phyloP scores from a whole-genome alignment of 2,329 filamentous ascomycete species.

The Lachnellula arida region DNA sequence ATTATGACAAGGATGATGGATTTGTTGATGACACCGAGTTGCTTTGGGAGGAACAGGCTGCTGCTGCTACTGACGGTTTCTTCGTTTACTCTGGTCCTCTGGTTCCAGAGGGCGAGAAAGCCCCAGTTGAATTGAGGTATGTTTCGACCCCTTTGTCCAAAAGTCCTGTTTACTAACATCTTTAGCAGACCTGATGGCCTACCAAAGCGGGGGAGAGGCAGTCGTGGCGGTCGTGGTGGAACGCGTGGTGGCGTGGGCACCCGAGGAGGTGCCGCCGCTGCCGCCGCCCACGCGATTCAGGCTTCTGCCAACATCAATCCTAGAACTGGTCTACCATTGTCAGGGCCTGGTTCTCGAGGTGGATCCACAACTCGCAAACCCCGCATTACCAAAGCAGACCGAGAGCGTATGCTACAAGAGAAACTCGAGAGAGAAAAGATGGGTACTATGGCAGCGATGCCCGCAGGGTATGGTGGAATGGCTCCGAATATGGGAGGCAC shows the following conservation, averaged over 20 bases:
- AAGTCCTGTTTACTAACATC: constrained; percentile 31
- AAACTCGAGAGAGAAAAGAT: constrained; percentile 66
- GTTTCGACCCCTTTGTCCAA: constrained; percentile 1
- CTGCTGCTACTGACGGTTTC: constrained; percentile 91
- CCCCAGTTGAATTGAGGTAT: constrained; percentile 47
- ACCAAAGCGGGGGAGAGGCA: constrained; percentile 55
- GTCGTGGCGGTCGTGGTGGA: constrained; percentile 63
- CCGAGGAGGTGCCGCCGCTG: constrained; percentile 50
- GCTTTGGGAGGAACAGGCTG: constrained; percentile 91
- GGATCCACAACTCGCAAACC: constrained; percentile 74
- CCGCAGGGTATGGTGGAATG: constrained; percentile 26
- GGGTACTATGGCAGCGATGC: constrained; percentile 27
- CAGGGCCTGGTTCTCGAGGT: constrained; percentile 66
- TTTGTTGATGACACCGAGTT: constrained; percentile 93
- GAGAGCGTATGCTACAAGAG: constrained; percentile 74
- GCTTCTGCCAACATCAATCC: constrained; percentile 30
- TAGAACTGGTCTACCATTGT: constrained; percentile 40
- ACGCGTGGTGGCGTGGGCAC: constrained; percentile 42
- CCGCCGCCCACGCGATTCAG: constrained; percentile 38
- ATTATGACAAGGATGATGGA: constrained; percentile 78
- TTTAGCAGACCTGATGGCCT: constrained; percentile 62
- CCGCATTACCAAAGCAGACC: constrained; percentile 80
- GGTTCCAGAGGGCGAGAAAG: constrained; percentile 80
- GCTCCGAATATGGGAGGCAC: constrained; percentile 26
- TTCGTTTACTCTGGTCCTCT: constrained; percentile 96